A percentile compares a stretch with the other conserved stretches of the same genome.
Conservation (phyloP, 345 rosid species). For the Barbarea vulgaris region DNA sequence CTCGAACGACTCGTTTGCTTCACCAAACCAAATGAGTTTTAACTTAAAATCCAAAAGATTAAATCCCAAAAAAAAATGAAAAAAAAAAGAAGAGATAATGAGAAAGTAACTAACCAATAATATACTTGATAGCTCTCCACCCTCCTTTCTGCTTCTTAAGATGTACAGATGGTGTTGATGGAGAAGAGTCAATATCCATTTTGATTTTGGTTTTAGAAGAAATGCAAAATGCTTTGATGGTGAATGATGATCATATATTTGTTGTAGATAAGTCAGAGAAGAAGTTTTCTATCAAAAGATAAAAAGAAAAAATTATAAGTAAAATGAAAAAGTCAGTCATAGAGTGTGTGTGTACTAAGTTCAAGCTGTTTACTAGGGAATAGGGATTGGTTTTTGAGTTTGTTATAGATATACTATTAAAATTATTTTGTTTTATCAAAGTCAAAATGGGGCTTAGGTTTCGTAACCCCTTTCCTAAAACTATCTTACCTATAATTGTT, state of each 20-base stretch:
- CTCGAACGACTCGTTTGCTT: constrained; percentile 76
- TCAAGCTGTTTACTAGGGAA: constrained; percentile 36
- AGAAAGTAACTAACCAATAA: constrained; percentile 43
- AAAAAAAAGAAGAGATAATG: too few species aligned
- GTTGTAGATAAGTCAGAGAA: constrained; percentile 3
- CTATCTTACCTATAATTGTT: background rate
- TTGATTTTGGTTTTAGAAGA: background rate
- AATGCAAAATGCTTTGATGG: background rate
- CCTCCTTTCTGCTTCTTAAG: constrained; percentile 41
- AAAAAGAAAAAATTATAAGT: background rate
- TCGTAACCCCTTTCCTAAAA: constrained; percentile 5
- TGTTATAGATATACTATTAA: constrained; percentile 18
- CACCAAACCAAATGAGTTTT: background rate
- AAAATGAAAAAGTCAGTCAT: constrained; percentile 35
- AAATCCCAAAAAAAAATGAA: background rate
- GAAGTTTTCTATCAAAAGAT: background rate
- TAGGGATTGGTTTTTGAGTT: constrained; percentile 20
- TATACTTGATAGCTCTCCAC: constrained; percentile 53
- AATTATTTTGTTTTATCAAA: background rate
- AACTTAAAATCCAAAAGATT: background rate
- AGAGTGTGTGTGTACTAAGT: constrained; percentile 16
- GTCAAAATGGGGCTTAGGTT: constrained; percentile 15
- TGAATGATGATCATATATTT: background rate
- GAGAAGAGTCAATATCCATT: constrained; percentile 31
- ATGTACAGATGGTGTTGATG: constrained; percentile 3